Percentiles rank a stretch among this genome's conserved stretches.
phyloP scores from a whole-genome alignment of 768 basidiomycete species.

The Trametopsis cervina region DNA sequence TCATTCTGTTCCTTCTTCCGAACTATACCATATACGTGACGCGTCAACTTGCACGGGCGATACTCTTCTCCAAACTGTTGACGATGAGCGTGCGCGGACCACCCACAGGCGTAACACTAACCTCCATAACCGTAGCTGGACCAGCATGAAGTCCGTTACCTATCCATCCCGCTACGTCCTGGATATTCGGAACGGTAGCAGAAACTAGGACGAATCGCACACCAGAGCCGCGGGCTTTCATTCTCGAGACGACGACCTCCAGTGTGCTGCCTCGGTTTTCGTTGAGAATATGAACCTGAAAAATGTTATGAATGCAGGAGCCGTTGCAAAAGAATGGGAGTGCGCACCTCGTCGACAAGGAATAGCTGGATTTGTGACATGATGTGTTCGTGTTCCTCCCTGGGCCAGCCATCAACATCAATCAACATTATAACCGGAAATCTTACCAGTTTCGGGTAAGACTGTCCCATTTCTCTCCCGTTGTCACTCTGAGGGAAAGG shows the following conservation, averaged over 20 bases:
- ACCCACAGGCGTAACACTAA: constrained; percentile 21
- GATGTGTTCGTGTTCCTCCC: constrained; percentile 59
- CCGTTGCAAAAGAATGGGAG: neutral
- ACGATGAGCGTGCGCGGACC: too few relatives aligned
- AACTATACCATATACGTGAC: constrained; percentile 66
- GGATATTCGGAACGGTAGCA: constrained; percentile 90
- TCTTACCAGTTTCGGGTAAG: constrained; percentile 79
- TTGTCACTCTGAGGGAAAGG: constrained; percentile 16
- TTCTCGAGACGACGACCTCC: constrained; percentile 91
- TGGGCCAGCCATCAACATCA: constrained; percentile 16
- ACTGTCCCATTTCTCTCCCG: constrained; percentile 93
- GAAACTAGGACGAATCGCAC: constrained; percentile 88
- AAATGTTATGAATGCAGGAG: neutral
- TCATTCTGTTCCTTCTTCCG: constrained; percentile 64
- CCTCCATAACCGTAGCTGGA: constrained; percentile 66
- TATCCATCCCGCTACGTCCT: constrained; percentile 88
- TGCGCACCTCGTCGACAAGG: constrained; percentile 80
- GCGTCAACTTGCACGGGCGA: constrained; percentile 75
- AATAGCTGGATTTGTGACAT: constrained; percentile 71
- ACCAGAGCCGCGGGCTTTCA: constrained; percentile 66
- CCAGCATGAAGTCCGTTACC: constrained; percentile 35
- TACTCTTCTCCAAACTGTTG: constrained; percentile 87
- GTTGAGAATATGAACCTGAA: constrained; percentile 85
- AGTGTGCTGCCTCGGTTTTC: constrained; percentile 88
- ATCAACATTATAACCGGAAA: neutral